Conservation (phyloP, 345 rosid species). For the Chamaenerion angustifolium region DNA sequence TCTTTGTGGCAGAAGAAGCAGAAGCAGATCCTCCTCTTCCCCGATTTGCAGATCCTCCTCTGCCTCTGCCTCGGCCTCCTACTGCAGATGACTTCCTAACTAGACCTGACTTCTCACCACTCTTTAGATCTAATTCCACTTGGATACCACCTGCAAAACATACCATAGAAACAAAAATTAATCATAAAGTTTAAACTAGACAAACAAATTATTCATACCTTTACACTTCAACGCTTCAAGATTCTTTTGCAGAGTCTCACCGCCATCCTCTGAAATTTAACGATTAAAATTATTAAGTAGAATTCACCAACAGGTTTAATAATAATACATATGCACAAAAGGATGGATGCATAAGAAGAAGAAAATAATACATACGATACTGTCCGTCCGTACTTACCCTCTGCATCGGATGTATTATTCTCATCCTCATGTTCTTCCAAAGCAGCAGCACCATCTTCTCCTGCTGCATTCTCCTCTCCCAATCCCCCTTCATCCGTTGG, state of each 20-base stretch:
- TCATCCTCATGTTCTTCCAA: slow-evolving; percentile 50
- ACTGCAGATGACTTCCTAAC: slow-evolving; percentile 43
- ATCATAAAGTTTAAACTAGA: not conserved
- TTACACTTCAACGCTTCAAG: slow-evolving; percentile 55
- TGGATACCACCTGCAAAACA: slow-evolving; percentile 35
- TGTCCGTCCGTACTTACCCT: slow-evolving; percentile 37
- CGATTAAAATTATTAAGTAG: not conserved
- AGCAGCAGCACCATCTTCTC: slow-evolving; percentile 45
- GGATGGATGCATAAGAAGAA: not conserved
- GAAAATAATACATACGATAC: not conserved
- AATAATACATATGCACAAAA: not conserved
- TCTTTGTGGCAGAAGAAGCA: too few species aligned
- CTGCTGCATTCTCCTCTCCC: slow-evolving; percentile 51
- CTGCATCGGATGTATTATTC: slow-evolving; percentile 43
- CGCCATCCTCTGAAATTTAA: slow-evolving; percentile 10
- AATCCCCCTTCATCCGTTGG: slow-evolving; percentile 37
- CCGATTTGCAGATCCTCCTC: too few species aligned
- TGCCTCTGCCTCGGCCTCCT: slow-evolving; percentile 41
- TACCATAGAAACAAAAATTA: not conserved
- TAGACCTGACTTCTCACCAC: slow-evolving; percentile 27
- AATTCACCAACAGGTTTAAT: too few species aligned
- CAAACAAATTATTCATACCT: slow-evolving; percentile 20
- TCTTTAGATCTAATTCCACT: slow-evolving; percentile 71
- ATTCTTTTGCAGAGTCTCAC: slow-evolving; percentile 53
- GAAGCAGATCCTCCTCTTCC: too few species aligned